Percentiles rank a stretch among this genome's conserved stretches.
Conservation (phyloP, 441 rosid genomes). For the Erodium moschatum region DNA sequence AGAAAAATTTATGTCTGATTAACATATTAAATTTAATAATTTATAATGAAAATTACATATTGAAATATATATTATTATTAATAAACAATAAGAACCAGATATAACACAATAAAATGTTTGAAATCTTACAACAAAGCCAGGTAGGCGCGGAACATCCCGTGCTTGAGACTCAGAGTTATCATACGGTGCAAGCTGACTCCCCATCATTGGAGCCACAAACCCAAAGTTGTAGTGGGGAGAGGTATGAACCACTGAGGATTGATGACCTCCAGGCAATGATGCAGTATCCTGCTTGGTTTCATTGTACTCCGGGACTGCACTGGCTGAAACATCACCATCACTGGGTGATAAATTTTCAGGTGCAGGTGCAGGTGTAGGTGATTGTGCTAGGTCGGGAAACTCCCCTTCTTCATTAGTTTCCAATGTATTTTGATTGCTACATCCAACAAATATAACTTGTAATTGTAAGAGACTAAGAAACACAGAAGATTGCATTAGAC, state of each 20-base stretch:
- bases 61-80: conserved; percentile 1
- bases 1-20: neutral
- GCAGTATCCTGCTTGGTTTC: conserved; percentile 53
- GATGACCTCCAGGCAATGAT: conserved; percentile 47
- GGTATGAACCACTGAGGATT: conserved; percentile 43
- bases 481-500: neutral
- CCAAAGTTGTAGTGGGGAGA: conserved; percentile 61
- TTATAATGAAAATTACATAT: neutral
- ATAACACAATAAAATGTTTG: conserved; percentile 8
- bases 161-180: conserved; percentile 76
- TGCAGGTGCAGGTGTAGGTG: conserved; percentile 40
- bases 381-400: conserved; percentile 36
- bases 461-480: conserved; percentile 1
- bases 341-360: conserved; percentile 41
- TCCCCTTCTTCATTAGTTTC: conserved; percentile 44
- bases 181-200: conserved; percentile 40
- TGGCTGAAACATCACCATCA: conserved; percentile 40
- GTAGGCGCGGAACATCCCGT: conserved; percentile 60
- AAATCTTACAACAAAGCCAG: conserved; percentile 65
- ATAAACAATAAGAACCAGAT: conserved; percentile 4
- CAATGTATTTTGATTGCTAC: conserved; percentile 39
- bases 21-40: neutral
- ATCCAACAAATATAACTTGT: conserved; percentile 20
- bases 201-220: conserved; percentile 52
- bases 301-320: conserved; percentile 39